A percentile compares a stretch with the other conserved stretches of the same genome.
Conservation (phyloP, 257 asterid species). For the Forsythia suspensa region DNA sequence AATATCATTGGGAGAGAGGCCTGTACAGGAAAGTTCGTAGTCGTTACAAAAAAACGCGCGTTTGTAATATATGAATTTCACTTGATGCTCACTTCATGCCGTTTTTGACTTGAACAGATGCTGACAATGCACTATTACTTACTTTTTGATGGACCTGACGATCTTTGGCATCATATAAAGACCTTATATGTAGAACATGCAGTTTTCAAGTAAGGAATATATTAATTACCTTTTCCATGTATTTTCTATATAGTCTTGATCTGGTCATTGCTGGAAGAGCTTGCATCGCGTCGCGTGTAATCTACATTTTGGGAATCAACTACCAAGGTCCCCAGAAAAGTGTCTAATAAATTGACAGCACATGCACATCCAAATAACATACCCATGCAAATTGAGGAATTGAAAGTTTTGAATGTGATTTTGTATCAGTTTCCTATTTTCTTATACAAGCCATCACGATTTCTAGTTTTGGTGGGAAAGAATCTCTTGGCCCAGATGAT, state of each 20-base stretch:
- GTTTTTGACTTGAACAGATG: slow-evolving; percentile 49
- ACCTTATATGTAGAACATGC: slow-evolving; percentile 56
- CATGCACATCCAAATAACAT: neutral
- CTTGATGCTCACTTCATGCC: neutral
- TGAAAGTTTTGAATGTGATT: neutral
- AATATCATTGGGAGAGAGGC: no score
- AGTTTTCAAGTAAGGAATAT: slow-evolving; percentile 60
- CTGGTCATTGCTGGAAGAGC: slow-evolving; percentile 4
- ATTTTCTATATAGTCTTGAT: neutral
- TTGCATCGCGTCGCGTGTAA: neutral
- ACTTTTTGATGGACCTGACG: slow-evolving; percentile 85
- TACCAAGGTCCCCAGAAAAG: neutral
- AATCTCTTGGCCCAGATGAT: slow-evolving; percentile 56
- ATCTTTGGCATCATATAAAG: slow-evolving; percentile 88
- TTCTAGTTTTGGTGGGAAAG: slow-evolving; percentile 78
- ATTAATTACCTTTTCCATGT: neutral
- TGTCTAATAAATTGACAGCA: no score
- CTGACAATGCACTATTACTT: slow-evolving; percentile 91
- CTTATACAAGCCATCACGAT: slow-evolving; percentile 17
- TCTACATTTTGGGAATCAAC: neutral
- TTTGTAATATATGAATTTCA: neutral
- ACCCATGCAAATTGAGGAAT: neutral
- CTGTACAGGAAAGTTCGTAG: no score
- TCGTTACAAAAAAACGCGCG: no score
- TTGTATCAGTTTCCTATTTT: slow-evolving; percentile 15